Evolutionary conservation across 1,139 yeast genomes (phyloP).

Genomic region (Pichia sp.): DNA sequence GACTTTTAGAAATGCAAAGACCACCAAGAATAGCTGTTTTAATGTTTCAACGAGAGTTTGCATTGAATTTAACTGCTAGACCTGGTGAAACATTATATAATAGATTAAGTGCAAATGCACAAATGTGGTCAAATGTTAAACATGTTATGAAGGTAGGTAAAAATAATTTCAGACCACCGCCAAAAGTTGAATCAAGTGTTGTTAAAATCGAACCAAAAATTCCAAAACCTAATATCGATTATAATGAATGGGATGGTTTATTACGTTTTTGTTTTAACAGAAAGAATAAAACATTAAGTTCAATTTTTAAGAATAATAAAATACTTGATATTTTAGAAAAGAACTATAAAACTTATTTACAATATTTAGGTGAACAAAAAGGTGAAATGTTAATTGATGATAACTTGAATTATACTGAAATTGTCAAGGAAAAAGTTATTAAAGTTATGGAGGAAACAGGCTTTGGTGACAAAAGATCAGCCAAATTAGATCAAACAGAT

Average conservation of each 20-base stretch:
- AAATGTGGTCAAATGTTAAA: conserved; percentile 98
- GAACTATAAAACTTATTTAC: conserved; percentile 76
- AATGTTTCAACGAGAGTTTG: conserved; percentile 98
- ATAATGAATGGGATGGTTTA: conserved; percentile 95
- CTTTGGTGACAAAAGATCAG: conserved; percentile 79
- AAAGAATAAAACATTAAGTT: conserved; percentile 87
- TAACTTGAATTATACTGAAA: conserved; percentile 35
- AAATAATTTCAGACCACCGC: conserved; percentile 97
- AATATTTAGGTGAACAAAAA: conserved; percentile 47
- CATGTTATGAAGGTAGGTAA: conserved; percentile 98
- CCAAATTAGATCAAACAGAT: conserved; percentile 93
- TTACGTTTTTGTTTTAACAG: conserved; percentile 86
- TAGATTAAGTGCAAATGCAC: conserved; percentile 91
- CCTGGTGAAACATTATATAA: conserved; percentile 95
- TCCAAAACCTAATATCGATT: conserved; percentile 90
- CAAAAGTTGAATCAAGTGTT: conserved; percentile 95
- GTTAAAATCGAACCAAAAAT: conserved; percentile 86
- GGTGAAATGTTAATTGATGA: conserved; percentile 53
- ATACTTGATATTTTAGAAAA: conserved; percentile 82
- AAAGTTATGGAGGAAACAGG: conserved; percentile 74
- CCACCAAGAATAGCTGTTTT: conserved; percentile 95
- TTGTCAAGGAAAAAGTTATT: conserved; percentile 54
- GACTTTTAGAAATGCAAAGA: conserved; percentile 78
- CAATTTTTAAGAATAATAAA: conserved; percentile 82
- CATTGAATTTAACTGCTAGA: conserved; percentile 82